Evolutionary conservation across 768 basidiomycete genomes (phyloP).

Genomic region (Suillus paluster): DNA sequence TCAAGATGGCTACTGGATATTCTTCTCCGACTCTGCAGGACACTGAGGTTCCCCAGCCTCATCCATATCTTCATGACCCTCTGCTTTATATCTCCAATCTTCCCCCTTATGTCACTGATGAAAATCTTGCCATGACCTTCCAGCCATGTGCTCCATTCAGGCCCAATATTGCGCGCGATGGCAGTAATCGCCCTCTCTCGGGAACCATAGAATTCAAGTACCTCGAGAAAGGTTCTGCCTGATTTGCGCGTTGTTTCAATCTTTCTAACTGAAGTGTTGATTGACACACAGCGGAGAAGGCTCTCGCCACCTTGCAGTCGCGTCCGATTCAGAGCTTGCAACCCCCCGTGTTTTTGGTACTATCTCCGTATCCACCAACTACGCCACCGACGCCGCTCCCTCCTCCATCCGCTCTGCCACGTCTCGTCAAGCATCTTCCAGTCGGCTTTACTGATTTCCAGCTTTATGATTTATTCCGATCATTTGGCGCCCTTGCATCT

Average conservation of each 20-base stretch:
- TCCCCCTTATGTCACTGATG: constrained; percentile 73
- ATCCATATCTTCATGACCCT: constrained; percentile 87
- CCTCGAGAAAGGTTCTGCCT: constrained; percentile 73
- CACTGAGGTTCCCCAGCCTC: constrained; percentile 45
- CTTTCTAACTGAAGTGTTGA: constrained; percentile 7
- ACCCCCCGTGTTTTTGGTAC: constrained; percentile 62
- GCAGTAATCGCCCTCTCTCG: constrained; percentile 50
- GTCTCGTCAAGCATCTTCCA: constrained; percentile 86
- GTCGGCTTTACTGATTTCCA: constrained; percentile 65
- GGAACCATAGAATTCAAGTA: constrained; percentile 87
- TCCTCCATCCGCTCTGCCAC: constrained; percentile 74
- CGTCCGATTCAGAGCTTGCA: constrained; percentile 66
- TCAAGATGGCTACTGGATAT: constrained; percentile 43
- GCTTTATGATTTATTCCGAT: constrained; percentile 85
- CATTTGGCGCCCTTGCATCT: constrained; percentile 83
- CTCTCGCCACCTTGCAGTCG: constrained; percentile 80
- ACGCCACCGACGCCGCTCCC: constrained; percentile 76
- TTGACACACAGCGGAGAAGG: constrained; percentile 74
- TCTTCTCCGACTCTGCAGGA: constrained; percentile 36
- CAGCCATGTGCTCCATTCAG: constrained; percentile 80
- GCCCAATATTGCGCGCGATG: constrained; percentile 73
- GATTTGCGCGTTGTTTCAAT: constrained; percentile 13
- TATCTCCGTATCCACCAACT: constrained; percentile 86
- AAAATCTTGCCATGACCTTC: constrained; percentile 75
- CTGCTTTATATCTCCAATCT: constrained; percentile 81